phyloP scores from a whole-genome alignment of 225 moss, liverwort and hornwort genomes.

The Anthoceros angustus region DNA sequence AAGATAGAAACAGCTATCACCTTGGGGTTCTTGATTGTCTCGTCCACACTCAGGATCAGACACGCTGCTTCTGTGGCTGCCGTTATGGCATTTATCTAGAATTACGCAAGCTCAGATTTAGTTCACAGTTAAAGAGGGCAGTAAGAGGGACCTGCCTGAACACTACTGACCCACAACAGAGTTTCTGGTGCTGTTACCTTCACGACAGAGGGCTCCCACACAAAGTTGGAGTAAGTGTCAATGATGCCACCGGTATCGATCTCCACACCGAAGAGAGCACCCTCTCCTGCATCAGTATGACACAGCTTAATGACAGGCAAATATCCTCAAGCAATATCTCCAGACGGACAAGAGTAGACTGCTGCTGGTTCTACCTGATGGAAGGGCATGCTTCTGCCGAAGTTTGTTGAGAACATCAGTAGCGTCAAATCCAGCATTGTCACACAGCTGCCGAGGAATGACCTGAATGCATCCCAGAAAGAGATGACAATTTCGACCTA shows the following conservation, averaged over 20 bases:
- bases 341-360: neutral
- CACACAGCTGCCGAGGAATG: slow-evolving; percentile 93
- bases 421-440: slow-evolving; percentile 97
- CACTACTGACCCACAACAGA: neutral
- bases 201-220: slow-evolving; percentile 94
- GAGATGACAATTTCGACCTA: too few relatives aligned
- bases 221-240: slow-evolving; percentile 65
- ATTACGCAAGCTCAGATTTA: neutral
- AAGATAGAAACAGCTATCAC: slow-evolving; percentile 6
- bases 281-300: slow-evolving; percentile 42
- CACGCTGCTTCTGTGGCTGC: slow-evolving; percentile 72
- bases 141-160: neutral
- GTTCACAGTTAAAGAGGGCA: neutral
- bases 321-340: neutral
- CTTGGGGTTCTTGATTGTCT: slow-evolving; percentile 41
- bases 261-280: slow-evolving; percentile 76
- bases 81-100: slow-evolving; percentile 74
- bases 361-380: slow-evolving; percentile 39
- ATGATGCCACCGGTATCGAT: slow-evolving; percentile 80
- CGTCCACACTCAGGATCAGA: slow-evolving; percentile 39
- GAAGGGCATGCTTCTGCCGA: slow-evolving; percentile 83
- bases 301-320: neutral
- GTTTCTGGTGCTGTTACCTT: slow-evolving; percentile 29
- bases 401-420: slow-evolving; percentile 95
- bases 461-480: too few relatives aligned